phyloP scores from a whole-genome alignment of 202 grass and related monocot species.

The Musa balbisiana region DNA sequence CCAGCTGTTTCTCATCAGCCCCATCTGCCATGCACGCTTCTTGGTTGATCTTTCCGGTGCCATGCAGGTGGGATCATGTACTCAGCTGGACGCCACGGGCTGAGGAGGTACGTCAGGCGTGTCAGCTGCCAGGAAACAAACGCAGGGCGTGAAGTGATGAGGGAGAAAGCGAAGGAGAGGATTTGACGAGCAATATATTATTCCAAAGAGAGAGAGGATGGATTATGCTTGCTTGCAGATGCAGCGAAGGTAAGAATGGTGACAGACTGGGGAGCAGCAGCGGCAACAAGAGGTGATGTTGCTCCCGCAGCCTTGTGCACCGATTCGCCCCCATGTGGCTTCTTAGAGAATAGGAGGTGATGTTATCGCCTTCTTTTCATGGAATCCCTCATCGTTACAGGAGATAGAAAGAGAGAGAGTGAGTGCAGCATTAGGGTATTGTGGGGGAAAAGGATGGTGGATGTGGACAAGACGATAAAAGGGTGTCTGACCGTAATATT shows the following conservation, averaged over 20 bases:
- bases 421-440: constrained; percentile 24
- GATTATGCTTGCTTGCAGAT: neutral
- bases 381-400: neutral
- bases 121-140: constrained; percentile 13
- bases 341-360: too few relatives aligned
- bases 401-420: constrained; percentile 4
- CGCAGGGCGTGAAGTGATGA: neutral
- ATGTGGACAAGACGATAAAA: constrained; percentile 47
- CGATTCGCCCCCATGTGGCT: neutral
- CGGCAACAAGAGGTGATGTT: neutral
- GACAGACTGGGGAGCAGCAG: neutral
- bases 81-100: neutral
- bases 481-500: constrained; percentile 39
- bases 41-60: neutral
- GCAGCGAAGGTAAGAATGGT: neutral
- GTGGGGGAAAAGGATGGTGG: constrained; percentile 33
- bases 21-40: too few relatives aligned
- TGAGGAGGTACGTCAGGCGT: constrained; percentile 6
- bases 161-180: neutral
- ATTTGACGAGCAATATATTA: neutral
- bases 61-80: neutral
- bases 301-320: neutral
- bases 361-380: neutral
- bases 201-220: neutral
- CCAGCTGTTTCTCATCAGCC: too few relatives aligned